Evolutionary conservation across 140 eudicot genomes (phyloP).

Genomic region (Senecio squalidus): DNA sequence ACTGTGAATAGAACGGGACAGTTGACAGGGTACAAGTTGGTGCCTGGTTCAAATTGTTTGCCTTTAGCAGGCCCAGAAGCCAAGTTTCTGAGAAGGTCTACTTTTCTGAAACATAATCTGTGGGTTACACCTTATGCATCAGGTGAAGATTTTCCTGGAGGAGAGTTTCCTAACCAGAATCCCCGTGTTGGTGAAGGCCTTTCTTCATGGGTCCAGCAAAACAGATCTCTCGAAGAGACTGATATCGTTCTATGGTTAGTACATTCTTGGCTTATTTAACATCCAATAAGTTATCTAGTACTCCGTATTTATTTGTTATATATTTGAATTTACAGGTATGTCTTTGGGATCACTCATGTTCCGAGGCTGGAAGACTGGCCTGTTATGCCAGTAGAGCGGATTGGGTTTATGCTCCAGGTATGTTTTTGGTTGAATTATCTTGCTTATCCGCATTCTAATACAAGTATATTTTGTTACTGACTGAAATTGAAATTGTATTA

Average conservation of each 20-base stretch:
- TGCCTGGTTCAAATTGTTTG: constrained; percentile 74
- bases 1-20: constrained; percentile 61
- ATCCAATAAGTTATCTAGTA: neutral
- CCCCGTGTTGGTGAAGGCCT: constrained; percentile 80
- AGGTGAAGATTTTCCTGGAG: constrained; percentile 75
- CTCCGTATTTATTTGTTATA: neutral
- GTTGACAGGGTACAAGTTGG: constrained; percentile 67
- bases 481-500: neutral
- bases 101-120: constrained; percentile 67
- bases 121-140: constrained; percentile 68
- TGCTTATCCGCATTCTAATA: neutral
- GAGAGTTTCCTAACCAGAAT: constrained; percentile 81
- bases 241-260: constrained; percentile 68
- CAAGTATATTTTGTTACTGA: neutral
- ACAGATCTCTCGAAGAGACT: constrained; percentile 60
- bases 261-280: neutral
- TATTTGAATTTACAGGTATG: constrained; percentile 49
- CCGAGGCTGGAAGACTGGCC: constrained; percentile 99
- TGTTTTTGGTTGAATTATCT: neutral
- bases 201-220: constrained; percentile 63
- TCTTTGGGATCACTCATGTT: constrained; percentile 94
- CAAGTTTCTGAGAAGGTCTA: constrained; percentile 62
- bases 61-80: constrained; percentile 82
- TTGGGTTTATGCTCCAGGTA: constrained; percentile 98
- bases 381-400: constrained; percentile 93